phyloP scores from a whole-genome alignment of 306 rosid species.

The Glycine soja region DNA sequence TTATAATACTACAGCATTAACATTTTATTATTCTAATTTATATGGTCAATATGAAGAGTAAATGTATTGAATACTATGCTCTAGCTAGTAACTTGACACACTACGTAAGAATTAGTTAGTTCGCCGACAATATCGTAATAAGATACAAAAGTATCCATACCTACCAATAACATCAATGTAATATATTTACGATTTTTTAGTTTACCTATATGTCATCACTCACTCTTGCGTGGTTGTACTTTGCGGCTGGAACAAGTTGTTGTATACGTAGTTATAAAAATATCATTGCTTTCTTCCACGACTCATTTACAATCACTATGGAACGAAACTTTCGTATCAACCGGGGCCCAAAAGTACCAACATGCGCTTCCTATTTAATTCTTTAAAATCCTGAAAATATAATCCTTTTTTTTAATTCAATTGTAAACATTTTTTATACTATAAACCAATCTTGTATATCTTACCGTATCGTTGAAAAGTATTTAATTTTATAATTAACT shows the following conservation, averaged over 20 bases:
- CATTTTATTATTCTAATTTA: no score
- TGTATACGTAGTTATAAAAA: no score
- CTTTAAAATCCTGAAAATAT: background rate
- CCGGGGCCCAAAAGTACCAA: conserved; percentile 5
- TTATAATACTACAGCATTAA: background rate
- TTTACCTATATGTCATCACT: background rate
- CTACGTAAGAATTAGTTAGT: no score
- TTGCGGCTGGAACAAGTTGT: background rate
- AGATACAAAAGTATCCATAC: background rate
- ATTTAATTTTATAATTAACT: no score
- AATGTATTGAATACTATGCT: background rate
- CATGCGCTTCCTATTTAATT: background rate
- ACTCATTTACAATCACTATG: background rate
- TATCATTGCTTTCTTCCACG: background rate
- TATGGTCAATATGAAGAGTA: background rate
- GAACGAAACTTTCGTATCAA: background rate
- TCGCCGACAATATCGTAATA: background rate
- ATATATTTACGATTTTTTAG: background rate
- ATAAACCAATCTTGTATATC: no score
- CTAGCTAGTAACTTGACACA: no score
- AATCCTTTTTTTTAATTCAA: no score
- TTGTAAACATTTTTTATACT: no score
- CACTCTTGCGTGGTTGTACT: background rate
- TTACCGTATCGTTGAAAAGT: no score
- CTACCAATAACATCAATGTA: background rate